A percentile compares a stretch with the other conserved stretches of the same genome.
These are phyloP conservation scores for Pichia sp. DNA, from an alignment of 1,139 yeast species.

Conservation along the genomic window DNA sequence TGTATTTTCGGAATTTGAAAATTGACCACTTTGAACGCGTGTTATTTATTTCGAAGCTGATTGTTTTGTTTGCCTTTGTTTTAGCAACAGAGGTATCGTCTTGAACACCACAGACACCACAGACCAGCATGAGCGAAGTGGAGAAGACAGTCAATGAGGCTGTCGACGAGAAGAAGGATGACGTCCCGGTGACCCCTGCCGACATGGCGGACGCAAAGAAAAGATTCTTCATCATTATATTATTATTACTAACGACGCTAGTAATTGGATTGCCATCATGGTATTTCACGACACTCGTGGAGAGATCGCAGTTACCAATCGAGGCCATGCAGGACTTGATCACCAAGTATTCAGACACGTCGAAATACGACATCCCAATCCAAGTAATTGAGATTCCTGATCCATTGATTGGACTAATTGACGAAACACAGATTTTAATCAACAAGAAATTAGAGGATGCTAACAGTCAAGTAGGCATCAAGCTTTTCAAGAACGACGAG, in stretches of 20 bases:
- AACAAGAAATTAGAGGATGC: slow-evolving; percentile 24
- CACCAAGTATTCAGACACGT: slow-evolving; percentile 11
- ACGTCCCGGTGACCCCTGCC: too few species aligned
- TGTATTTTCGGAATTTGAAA: too few species aligned
- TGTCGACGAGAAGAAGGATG: too few species aligned
- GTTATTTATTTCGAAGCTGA: too few species aligned
- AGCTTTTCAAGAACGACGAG: slow-evolving; percentile 9
- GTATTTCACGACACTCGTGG: slow-evolving; percentile 65
- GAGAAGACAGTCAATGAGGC: too few species aligned
- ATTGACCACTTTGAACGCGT: not conserved
- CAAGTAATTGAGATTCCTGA: slow-evolving; percentile 38
- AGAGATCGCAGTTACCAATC: slow-evolving; percentile 72
- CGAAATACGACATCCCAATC: slow-evolving; percentile 52
- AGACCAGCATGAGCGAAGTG: too few species aligned
- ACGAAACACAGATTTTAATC: slow-evolving; percentile 36
- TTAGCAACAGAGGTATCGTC: too few species aligned
- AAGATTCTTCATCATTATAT: slow-evolving; percentile 22
- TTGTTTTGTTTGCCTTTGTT: too few species aligned
- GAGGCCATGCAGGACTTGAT: slow-evolving; percentile 47
- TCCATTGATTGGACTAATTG: slow-evolving; percentile 32
- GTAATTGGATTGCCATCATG: slow-evolving; percentile 76
- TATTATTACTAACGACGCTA: slow-evolving; percentile 37
- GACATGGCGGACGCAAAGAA: slow-evolving; percentile 5
- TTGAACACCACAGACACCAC: too few species aligned
- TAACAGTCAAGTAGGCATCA: slow-evolving; percentile 6